Conservation (phyloP, 192 early-diverging fungal species). For the Coemansia sp. region DNA sequence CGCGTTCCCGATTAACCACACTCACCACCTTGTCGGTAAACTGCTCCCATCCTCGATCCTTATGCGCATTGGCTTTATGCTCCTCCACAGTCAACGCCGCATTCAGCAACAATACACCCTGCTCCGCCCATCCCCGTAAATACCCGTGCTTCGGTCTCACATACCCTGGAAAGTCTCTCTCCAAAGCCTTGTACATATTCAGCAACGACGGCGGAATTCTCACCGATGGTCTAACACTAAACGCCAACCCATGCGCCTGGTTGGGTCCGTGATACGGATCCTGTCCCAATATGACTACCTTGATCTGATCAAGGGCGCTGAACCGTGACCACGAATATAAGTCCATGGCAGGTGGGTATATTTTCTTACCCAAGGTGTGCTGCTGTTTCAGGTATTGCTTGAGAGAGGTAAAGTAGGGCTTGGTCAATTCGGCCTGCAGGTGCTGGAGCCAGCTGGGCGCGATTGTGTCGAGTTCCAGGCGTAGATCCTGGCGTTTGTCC, state of each 20-base stretch:
- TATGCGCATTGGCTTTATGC: slow-evolving; percentile 79
- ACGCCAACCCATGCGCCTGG: slow-evolving; percentile 91
- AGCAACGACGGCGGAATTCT: slow-evolving; percentile 78
- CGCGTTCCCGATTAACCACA: slow-evolving; percentile 62
- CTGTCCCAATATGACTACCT: slow-evolving; percentile 93
- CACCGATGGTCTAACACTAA: slow-evolving; percentile 83
- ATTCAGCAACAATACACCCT: slow-evolving; percentile 90
- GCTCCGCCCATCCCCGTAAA: slow-evolving; percentile 76
- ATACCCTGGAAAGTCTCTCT: slow-evolving; percentile 72
- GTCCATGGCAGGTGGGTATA: slow-evolving; percentile 74
- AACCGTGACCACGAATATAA: slow-evolving; percentile 86
- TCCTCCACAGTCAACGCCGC: slow-evolving; percentile 82
- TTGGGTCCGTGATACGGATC: slow-evolving; percentile 71
- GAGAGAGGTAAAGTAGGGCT: slow-evolving; percentile 59
- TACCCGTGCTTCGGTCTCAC: slow-evolving; percentile 72
- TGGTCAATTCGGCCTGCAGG: slow-evolving; percentile 60
- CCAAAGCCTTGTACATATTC: slow-evolving; percentile 88
- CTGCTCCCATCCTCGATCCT: slow-evolving; percentile 77
- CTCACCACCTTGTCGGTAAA: slow-evolving; percentile 84
- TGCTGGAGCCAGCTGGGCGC: slow-evolving; percentile 70
- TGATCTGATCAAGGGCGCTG: slow-evolving; percentile 63
- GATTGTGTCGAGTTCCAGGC: slow-evolving; percentile 70
- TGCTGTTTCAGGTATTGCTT: slow-evolving; percentile 71
- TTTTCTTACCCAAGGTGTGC: slow-evolving; percentile 41
- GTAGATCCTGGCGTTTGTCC: slow-evolving; percentile 22